phyloP scores from a whole-genome alignment of 2,329 filamentous ascomycete species.

The Fusarium solani-melongenae region DNA sequence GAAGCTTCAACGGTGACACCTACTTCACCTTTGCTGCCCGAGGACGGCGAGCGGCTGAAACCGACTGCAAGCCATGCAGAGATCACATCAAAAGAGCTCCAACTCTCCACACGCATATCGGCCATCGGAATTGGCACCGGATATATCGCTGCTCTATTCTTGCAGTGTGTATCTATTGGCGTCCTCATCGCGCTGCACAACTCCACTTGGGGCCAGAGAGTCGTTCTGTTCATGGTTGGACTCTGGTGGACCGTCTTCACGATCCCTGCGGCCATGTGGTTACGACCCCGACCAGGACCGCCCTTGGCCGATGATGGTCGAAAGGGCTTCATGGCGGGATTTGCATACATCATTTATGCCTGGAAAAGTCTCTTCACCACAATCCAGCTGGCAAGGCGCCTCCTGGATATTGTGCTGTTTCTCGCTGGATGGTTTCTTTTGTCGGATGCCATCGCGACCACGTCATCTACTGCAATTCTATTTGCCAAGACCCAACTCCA shows the following conservation, averaged over 20 bases:
- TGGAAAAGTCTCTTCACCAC: conserved; percentile 91
- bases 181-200: conserved; percentile 79
- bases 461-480: conserved; percentile 91
- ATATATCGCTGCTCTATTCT: conserved; percentile 85
- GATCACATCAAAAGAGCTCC: conserved; percentile 74
- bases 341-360: conserved; percentile 81
- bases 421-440: conserved; percentile 93
- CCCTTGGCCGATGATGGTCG: conserved; percentile 67
- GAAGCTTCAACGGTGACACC: conserved; percentile 52
- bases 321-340: conserved; percentile 58
- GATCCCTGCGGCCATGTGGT: conserved; percentile 86
- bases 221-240: conserved; percentile 89
- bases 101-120: conserved; percentile 89
- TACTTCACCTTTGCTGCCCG: conserved; percentile 59
- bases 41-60: conserved; percentile 49
- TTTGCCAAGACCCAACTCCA: conserved; percentile 94
- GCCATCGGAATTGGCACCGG: conserved; percentile 94
- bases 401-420: conserved; percentile 81
- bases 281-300: conserved; percentile 88
- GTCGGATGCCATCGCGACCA: conserved; percentile 93
- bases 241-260: conserved; percentile 95
- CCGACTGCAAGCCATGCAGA: conserved; percentile 58
- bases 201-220: conserved; percentile 84
- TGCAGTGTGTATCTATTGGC: conserved; percentile 84
- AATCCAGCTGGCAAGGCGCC: conserved; percentile 75